phyloP scores from a whole-genome alignment of 2,329 filamentous ascomycete species.

The Metarhizium anisopliae region DNA sequence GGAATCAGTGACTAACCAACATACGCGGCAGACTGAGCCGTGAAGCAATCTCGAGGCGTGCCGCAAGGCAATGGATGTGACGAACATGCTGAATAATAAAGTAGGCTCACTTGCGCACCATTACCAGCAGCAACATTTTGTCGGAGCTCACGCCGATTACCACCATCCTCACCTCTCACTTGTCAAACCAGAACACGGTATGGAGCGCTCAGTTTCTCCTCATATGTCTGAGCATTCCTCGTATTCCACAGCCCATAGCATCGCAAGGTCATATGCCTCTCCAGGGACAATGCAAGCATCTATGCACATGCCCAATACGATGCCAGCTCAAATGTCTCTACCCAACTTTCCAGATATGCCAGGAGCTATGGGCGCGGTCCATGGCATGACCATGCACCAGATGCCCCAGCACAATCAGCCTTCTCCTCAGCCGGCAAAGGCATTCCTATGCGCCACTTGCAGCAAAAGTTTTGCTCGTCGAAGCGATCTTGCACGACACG shows the following conservation, averaged over 20 bases:
- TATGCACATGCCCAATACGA: conserved; percentile 35
- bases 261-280: conserved; percentile 43
- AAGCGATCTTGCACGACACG: conserved; percentile 89
- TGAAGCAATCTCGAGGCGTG: conserved; percentile 34
- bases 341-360: conserved; percentile 28
- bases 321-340: conserved; percentile 33
- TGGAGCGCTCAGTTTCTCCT: conserved; percentile 48
- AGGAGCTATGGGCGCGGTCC: conserved; percentile 23
- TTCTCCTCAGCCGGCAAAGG: conserved; percentile 42
- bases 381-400: conserved; percentile 30
- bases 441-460: conserved; percentile 84
- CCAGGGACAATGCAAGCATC: conserved; percentile 42
- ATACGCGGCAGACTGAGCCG: conserved; percentile 19
- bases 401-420: conserved; percentile 24
- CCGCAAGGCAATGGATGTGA: conserved; percentile 43
- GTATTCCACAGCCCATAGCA: conserved; percentile 40
- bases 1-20: conserved; percentile 8
- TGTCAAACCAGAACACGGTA: conserved; percentile 27
- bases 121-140: conserved; percentile 16
- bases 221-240: conserved; percentile 52
- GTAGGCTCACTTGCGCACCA: conserved; percentile 24
- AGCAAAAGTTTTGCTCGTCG: conserved; percentile 85
- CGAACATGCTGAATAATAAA: conserved; percentile 43
- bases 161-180: conserved; percentile 21
- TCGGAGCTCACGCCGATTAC: conserved; percentile 22